phyloP scores from a whole-genome alignment of 306 rosid genomes.

The Lablab purpureus region DNA sequence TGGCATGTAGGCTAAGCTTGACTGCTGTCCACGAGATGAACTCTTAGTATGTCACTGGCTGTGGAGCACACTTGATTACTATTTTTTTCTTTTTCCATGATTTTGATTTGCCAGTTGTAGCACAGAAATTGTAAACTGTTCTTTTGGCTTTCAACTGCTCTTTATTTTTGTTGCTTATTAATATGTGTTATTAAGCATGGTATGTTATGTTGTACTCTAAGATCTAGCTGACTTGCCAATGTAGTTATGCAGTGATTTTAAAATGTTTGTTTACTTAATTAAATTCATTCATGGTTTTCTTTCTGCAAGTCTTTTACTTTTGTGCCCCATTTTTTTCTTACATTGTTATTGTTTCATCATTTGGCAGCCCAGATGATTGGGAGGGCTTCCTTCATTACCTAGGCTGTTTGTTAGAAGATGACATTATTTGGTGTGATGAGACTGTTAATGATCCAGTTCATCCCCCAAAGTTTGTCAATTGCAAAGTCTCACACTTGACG shows the following conservation, averaged over 20 bases:
- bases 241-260: conserved; percentile 24
- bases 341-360: conserved; percentile 52
- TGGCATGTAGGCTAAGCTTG: neutral
- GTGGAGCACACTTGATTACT: neutral
- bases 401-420: conserved; percentile 95
- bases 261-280: conserved; percentile 24
- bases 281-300: neutral
- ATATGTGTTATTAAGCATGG: conserved; percentile 1
- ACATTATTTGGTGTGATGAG: conserved; percentile 70
- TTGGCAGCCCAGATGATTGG: conserved; percentile 99
- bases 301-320: neutral
- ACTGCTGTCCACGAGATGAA: neutral
- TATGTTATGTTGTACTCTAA: conserved; percentile 1
- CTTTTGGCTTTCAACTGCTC: conserved; percentile 10
- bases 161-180: neutral
- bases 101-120: neutral
- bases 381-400: conserved; percentile 91
- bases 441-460: conserved; percentile 64
- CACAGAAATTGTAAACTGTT: neutral
- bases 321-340: conserved; percentile 27
- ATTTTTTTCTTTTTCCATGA: neutral
- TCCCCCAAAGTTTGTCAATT: conserved; percentile 61
- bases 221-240: conserved; percentile 1
- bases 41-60: conserved; percentile 6
- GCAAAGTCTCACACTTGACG: conserved; percentile 76